These are phyloP conservation scores for Moricandia moricandioides DNA, from an alignment of 345 rosid species.

Conservation along the genomic window DNA sequence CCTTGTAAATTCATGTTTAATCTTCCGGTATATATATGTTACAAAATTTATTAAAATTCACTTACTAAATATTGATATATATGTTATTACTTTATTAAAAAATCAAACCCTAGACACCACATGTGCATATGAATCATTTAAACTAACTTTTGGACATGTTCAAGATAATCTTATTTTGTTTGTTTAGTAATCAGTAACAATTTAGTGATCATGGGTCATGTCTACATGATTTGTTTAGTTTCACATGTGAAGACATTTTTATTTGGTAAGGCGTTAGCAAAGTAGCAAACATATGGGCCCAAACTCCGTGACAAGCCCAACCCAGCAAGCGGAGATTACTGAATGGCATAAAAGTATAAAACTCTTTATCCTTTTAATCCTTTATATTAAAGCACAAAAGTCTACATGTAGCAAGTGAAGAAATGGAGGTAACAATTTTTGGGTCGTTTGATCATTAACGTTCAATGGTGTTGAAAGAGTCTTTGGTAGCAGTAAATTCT, in stretches of 20 bases:
- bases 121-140: too few species aligned
- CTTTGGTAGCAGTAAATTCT: not conserved
- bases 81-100: not conserved
- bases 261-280: not conserved
- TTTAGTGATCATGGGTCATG: not conserved
- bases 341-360: too few species aligned
- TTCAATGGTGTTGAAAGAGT: too few species aligned
- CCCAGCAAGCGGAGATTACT: too few species aligned
- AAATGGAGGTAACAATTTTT: too few species aligned
- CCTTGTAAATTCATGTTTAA: slow-evolving; percentile 3
- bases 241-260: not conserved
- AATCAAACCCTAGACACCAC: too few species aligned
- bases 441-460: too few species aligned
- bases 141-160: not conserved
- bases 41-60: not conserved
- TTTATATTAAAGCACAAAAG: too few species aligned
- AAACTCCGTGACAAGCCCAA: not conserved
- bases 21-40: not conserved
- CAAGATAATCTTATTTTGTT: not conserved
- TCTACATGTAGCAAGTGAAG: too few species aligned
- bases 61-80: not conserved
- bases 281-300: too few species aligned
- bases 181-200: not conserved
- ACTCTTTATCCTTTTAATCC: too few species aligned
- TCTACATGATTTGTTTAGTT: not conserved